Evolutionary conservation across 345 rosid genomes (phyloP).

Genomic region (Gossypium herbaceum): DNA sequence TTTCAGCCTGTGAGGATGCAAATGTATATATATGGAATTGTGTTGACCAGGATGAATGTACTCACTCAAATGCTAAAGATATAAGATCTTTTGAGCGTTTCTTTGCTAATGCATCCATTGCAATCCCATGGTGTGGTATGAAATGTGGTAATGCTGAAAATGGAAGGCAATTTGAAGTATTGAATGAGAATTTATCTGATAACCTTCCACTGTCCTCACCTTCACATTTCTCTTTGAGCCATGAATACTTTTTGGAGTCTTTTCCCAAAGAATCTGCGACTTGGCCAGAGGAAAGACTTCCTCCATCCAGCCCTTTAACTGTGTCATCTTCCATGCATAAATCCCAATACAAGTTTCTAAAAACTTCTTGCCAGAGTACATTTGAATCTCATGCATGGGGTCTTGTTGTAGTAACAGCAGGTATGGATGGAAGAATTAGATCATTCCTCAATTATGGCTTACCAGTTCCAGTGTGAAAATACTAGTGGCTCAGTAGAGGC

Average conservation of each 20-base stretch:
- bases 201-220: constrained; percentile 44
- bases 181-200: constrained; percentile 23
- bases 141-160: constrained; percentile 23
- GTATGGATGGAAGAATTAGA: constrained; percentile 89
- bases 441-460: constrained; percentile 89
- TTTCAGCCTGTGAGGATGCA: constrained; percentile 81
- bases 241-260: constrained; percentile 57
- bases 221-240: constrained; percentile 51
- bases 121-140: constrained; percentile 81
- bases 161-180: constrained; percentile 24
- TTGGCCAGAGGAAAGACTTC: constrained; percentile 97
- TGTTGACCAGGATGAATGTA: constrained; percentile 28
- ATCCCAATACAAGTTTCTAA: constrained; percentile 60
- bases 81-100: constrained; percentile 71
- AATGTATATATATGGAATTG: constrained; percentile 74
- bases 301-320: constrained; percentile 36
- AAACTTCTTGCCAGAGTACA: constrained; percentile 64
- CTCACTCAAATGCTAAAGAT: constrained; percentile 34
- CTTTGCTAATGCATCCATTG: constrained; percentile 67
- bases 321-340: constrained; percentile 47
- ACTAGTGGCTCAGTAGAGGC: constrained; percentile 1
- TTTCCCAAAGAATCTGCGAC: constrained; percentile 87
- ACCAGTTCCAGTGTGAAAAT: constrained; percentile 56
- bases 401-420: constrained; percentile 90
- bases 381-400: constrained; percentile 80